These are phyloP conservation scores for Leishmania braziliensis DNA, from an alignment of 208 protist genomes.

Conservation along the genomic window DNA sequence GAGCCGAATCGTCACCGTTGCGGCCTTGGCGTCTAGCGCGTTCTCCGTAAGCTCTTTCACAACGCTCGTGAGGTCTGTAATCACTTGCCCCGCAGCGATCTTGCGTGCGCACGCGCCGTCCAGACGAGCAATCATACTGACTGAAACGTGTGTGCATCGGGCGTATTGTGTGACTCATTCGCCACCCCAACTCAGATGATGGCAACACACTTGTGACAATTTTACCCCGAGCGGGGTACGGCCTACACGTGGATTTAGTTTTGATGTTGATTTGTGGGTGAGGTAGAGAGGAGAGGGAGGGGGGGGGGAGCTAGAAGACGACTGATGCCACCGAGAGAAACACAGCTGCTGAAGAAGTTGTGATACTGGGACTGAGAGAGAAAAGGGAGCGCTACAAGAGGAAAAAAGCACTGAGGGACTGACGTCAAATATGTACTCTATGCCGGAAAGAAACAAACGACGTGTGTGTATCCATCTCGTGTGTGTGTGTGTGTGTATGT, in stretches of 20 bases:
- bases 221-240: background rate
- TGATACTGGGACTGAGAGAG: background rate
- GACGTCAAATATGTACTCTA: background rate
- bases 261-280: background rate
- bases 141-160: background rate
- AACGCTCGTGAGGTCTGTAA: conserved; percentile 79
- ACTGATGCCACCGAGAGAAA: background rate
- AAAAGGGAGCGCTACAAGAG: background rate
- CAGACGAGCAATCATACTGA: conserved; percentile 70
- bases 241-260: background rate
- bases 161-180: background rate
- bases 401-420: background rate
- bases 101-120: conserved; percentile 69
- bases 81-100: conserved; percentile 84
- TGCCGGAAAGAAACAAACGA: background rate
- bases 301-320: background rate
- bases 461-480: background rate
- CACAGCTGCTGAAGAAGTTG: background rate
- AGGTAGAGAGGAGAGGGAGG: background rate
- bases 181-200: background rate
- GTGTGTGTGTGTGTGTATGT: conserved; percentile 12
- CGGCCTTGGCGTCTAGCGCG: conserved; percentile 76
- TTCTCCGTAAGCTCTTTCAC: conserved; percentile 92
- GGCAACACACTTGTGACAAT: background rate
- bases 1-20: conserved; percentile 60